Evolutionary conservation across 2,329 filamentous ascomycete genomes (phyloP), one percentile per base, ranked within the genome.

Genomic region (Pyrenophora graminea): DNA sequence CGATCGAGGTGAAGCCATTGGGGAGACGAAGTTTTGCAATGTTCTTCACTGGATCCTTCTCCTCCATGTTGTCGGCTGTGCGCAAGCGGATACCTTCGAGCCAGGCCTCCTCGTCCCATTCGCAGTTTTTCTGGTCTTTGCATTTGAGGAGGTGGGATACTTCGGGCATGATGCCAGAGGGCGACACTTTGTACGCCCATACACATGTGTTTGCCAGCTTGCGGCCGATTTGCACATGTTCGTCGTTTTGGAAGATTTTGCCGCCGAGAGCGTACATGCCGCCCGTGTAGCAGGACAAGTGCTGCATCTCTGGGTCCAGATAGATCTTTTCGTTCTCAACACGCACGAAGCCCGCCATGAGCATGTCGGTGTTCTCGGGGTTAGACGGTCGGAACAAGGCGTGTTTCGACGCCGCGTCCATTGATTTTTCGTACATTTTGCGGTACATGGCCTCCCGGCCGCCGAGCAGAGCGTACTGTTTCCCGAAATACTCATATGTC

Each of bases 181-280:
- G 78, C 4, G 80, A 80, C 8, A 77, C 73, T 56, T 80, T 77
- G 66, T 86, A 86, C 1, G 82, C 79, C 82, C 83, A 86, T n/a
- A 85, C 79, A 63, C 84, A 86, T 3, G 80, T 81, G 48, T 86
- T 79, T 0, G 82, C 81, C 39, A 86, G 72, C 61, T 83, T 81
- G 37, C 76, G 74, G 9, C 81, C 84, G 44, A 85, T 78, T 1
- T 77, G 72, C 53, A 86, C 72, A 58, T 86, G 82, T 13, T 72
- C 71, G 2, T 79, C 69, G n/a, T 81, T 74, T 12, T 76, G 70
- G 65, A 85, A 85, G 1, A 85, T 63, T 60, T 80, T 82, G 38
- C 82, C 79, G 23, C 83, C 84, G 0, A 86, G 68, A 0, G 80
- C 83, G 53, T 85, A 81, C 83, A 86, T 86, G 45, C 83, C 84